These are phyloP conservation scores for Calonectria pseudoreteaudii DNA, from an alignment of 2,329 filamentous ascomycete species.

Conservation along the genomic window DNA sequence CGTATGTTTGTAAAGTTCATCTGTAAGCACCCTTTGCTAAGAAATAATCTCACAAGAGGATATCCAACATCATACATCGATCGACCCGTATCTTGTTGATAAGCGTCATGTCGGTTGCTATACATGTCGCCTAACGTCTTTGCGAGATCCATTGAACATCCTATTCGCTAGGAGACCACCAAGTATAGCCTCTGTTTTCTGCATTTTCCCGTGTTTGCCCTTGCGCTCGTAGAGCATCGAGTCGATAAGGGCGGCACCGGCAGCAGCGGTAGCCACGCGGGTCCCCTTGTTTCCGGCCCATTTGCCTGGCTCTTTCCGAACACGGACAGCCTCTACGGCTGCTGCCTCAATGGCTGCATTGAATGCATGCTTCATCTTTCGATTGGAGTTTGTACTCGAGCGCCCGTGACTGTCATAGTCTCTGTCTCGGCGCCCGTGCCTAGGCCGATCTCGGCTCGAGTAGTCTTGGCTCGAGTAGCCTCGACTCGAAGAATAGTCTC, in stretches of 20 bases:
- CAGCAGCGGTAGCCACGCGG: constrained; percentile 53
- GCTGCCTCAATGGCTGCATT: constrained; percentile 51
- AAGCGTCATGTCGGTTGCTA: neutral
- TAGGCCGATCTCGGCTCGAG: neutral
- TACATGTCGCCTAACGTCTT: neutral
- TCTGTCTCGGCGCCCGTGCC: neutral
- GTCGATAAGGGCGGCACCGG: constrained; percentile 55
- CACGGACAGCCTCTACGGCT: constrained; percentile 51
- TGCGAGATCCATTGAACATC: constrained; percentile 33
- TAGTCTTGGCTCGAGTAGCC: neutral
- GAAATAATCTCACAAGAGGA: neutral
- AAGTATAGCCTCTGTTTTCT: constrained; percentile 32
- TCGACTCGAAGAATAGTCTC: neutral
- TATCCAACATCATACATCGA: neutral
- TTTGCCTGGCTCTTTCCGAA: constrained; percentile 52
- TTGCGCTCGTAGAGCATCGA: constrained; percentile 40
- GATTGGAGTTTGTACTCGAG: neutral
- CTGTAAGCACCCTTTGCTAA: neutral
- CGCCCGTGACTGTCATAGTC: neutral
- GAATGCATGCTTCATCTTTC: constrained; percentile 18
- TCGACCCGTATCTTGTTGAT: too few relatives aligned
- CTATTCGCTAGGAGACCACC: constrained; percentile 37
- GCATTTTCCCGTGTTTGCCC: constrained; percentile 33
- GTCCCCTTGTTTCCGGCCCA: constrained; percentile 55
- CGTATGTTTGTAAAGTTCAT: neutral